Base-by-base conservation (phyloP, 805 yeast species). In the Yamadazyma laniorum region DNA sequence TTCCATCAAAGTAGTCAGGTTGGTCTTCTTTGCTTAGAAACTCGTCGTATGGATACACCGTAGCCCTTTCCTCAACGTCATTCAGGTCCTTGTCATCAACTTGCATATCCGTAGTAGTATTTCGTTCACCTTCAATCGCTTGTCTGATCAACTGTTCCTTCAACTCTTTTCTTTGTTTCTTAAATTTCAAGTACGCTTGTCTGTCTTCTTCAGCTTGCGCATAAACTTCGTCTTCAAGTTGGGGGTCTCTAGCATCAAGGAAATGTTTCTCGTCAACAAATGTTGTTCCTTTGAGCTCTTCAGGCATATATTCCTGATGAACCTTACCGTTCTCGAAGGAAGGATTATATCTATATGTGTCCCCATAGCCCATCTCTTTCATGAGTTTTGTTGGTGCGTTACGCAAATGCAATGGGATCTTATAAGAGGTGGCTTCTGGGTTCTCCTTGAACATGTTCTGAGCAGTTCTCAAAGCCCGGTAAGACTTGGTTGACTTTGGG, bases 341-440 rank as follows among this genome's bases (percentile, higher is more conserved):
- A 0, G 99, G 99, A 50, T 89, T 89, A 59, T 93, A 95, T 58
- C 88, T 87, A 63, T 93, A 93, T 12, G 80, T 82, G 37, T 82
- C 76, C 13, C 85, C 83, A 56, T 90, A 91, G 0, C 95, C 98
- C 43, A 89, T 53, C 35, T 88, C 95, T 40, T 79, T 74, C 99
- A 93, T 93, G 32, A 93, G 68, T 50, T 70, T 72, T 0, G 99
- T 95, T 2, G 99, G 99, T 0, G 99, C 98, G 58, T 93, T 95
- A 47, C 98, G 74, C 25, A 93, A 67, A 60, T 93, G 98, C 52
- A 82, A 49, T 0, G 95, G 95, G 1, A 84, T 79, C 2, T 82
- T 76, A 3, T 86, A 77, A 27, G 78, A 73, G 13, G 79, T 77
- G 35, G 75, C 65, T 8, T 69, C 74, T 2, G 85, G 84, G n/a